phyloP scores from a whole-genome alignment of 495 filamentous ascomycete genomes.

The Hypoxylon lienhwacheense region DNA sequence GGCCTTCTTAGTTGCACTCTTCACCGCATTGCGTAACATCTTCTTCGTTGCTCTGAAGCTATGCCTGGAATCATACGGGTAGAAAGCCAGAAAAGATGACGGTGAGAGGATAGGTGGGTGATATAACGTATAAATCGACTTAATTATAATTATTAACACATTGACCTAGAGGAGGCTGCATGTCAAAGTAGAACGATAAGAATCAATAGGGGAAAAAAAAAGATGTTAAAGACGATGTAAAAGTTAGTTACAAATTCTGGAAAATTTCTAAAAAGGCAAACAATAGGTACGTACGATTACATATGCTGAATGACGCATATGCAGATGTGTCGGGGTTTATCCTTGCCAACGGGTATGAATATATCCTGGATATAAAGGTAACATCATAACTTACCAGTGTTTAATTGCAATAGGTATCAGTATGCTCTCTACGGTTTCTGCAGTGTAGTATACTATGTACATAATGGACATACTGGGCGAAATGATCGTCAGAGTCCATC shows the following conservation, averaged over 20 bases:
- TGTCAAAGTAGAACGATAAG: background rate
- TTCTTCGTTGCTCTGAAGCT: conserved; percentile 11
- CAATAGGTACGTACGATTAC: conserved; percentile 10
- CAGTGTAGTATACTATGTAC: no score
- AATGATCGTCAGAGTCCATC: no score
- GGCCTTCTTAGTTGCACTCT: conserved; percentile 60
- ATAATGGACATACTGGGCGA: no score
- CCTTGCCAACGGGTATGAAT: background rate
- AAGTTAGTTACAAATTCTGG: conserved; percentile 10
- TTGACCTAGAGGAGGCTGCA: no score
- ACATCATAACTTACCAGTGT: background rate
- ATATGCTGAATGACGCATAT: conserved; percentile 35
- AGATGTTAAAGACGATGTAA: background rate
- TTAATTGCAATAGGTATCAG: conserved; percentile 6
- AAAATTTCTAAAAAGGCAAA: conserved; percentile 29
- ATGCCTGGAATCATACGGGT: conserved; percentile 1
- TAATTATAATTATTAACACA: no score
- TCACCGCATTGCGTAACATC: conserved; percentile 56
- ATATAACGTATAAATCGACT: no score
- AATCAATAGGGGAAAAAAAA: background rate
- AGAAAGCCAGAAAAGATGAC: background rate
- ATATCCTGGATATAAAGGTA: conserved; percentile 4
- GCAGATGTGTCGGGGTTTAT: background rate
- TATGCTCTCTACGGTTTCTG: no score
- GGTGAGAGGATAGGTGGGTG: background rate